These are phyloP conservation scores for Abrus pulchellus DNA, from an alignment of 306 rosid species.

Conservation along the genomic window DNA sequence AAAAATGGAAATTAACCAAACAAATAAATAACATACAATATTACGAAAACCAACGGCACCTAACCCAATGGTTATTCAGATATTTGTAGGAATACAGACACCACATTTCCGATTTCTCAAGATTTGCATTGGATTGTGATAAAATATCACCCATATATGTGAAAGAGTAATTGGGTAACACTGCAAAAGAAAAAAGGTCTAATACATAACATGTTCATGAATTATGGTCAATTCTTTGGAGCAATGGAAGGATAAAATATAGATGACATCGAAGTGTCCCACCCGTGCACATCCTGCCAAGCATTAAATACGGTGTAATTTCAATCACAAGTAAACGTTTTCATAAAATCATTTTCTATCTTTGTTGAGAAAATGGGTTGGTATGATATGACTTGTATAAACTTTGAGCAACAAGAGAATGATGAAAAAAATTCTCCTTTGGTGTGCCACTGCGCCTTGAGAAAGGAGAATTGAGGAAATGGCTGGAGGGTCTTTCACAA, in stretches of 20 bases:
- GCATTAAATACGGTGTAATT: conserved; percentile 12
- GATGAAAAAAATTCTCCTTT: conserved; percentile 5
- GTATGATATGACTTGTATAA: not conserved
- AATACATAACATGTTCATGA: not conserved
- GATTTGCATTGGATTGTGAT: not conserved
- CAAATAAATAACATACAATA: not conserved
- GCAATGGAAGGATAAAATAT: not conserved
- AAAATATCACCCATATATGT: not conserved
- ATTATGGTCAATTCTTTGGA: not conserved
- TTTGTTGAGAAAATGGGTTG: not conserved
- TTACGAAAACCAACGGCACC: not conserved
- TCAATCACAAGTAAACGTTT: not conserved
- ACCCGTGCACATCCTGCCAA: not conserved
- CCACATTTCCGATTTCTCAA: not conserved
- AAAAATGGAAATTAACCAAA: not conserved
- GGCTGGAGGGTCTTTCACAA: conserved; percentile 79
- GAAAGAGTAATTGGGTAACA: not conserved
- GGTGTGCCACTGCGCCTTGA: not conserved
- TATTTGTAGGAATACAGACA: not conserved
- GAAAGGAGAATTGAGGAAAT: conserved; percentile 50
- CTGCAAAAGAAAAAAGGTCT: not conserved
- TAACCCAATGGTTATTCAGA: not conserved
- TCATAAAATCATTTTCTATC: not conserved
- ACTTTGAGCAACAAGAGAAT: conserved; percentile 2
- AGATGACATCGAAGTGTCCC: not conserved